Evolutionary conservation across 495 filamentous ascomycete genomes (phyloP), one percentile per base, ranked within the genome.

Genomic region (Tuber magnatum): DNA sequence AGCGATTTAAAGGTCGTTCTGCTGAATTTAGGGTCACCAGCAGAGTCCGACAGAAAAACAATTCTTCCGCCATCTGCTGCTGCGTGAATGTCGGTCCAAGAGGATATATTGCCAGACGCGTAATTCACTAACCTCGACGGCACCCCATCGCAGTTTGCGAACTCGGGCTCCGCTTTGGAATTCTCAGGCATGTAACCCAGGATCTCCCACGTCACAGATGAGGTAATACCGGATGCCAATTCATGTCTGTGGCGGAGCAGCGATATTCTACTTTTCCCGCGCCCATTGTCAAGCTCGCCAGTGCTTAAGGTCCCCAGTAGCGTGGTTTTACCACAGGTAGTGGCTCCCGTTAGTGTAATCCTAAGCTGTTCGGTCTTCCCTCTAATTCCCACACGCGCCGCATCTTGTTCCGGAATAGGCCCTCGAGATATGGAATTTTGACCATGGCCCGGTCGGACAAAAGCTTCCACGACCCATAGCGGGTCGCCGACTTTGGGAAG

Each of bases 221-320:
- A 97, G 22, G 96, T 99, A 75, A 97, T 87, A 0, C 95, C 95
- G 5, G 94, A 94, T 0, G 86, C 90, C 43, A 98, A 92, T 79
- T 99, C 95, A 80, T 99, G 95, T n/a, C 92, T 88, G 83, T 99
- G 95, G 79, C 94, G 97, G 70, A 98, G 86, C 12, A 98, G 85
- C 77, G 92, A 93, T 51, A 97, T 87, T 76, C 95, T 87, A 80
- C 92, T 94, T 80, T 92, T 94, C 1, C 95, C 95, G 72, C 94
- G 87, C 6, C 94, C 95, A 84, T 99, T 97, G 81, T 99, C 95
- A 18, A 97, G 85, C 16, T 91, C 90, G 4, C 92, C 93, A 6
- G 92, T 95, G 0, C 93, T 94, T 71, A 99, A 84, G 3, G 92
- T 94, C 1, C 96, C 95, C 24, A 99, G 82, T 39, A 99, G 86